Conservation (phyloP, 1,284 basidiomycete genomes). For the Rhodotorula sp. region DNA sequence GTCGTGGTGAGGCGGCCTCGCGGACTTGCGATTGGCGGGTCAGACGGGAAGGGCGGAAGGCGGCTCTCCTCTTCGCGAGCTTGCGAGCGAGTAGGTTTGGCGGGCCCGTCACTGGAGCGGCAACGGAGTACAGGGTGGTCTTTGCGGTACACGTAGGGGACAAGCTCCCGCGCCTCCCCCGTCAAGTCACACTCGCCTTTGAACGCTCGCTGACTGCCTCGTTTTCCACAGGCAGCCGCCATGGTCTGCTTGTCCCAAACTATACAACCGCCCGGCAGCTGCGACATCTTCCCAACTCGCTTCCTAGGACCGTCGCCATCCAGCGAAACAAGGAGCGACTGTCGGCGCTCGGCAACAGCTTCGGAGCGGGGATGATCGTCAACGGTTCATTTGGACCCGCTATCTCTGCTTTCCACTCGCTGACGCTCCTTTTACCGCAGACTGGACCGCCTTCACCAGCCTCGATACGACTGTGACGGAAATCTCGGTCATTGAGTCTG, state of each 20-base stretch:
- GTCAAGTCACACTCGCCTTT: no score
- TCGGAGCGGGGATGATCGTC: slow-evolving; percentile 95
- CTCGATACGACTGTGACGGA: slow-evolving; percentile 97
- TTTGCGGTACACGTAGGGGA: no score
- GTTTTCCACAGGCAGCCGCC: slow-evolving; percentile 70
- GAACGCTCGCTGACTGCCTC: neutral
- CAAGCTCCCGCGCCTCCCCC: no score
- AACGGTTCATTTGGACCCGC: slow-evolving; percentile 55
- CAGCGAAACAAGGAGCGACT: slow-evolving; percentile 96
- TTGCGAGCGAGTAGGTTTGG: no score
- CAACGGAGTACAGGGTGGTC: no score
- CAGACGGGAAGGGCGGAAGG: no score
- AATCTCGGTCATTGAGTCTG: slow-evolving; percentile 97
- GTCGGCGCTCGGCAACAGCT: slow-evolving; percentile 95
- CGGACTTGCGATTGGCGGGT: neutral
- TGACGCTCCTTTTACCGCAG: slow-evolving; percentile 47
- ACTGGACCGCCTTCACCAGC: slow-evolving; percentile 97
- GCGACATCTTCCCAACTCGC: slow-evolving; percentile 93
- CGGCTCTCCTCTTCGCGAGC: no score
- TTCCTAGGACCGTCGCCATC: slow-evolving; percentile 86
- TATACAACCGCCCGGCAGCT: slow-evolving; percentile 97
- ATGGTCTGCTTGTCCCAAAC: slow-evolving; percentile 92
- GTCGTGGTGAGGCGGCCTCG: neutral
- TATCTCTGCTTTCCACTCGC: neutral
- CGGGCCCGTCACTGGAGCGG: no score